Conservation (phyloP, 371 early-diverging fungal genomes). For the Parasitella parasitica region DNA sequence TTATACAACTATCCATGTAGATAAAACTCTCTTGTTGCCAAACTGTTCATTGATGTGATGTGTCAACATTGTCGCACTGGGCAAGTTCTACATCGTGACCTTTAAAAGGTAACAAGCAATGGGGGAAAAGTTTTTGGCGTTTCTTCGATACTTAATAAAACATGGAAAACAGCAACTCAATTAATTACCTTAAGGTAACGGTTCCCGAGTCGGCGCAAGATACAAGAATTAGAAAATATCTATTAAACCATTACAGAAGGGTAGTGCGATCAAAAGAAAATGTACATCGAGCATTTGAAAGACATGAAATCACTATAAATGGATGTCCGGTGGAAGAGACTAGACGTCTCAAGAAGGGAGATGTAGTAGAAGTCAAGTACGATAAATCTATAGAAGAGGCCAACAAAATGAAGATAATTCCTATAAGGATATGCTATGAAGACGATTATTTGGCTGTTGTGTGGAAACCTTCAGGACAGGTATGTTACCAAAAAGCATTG, state of each 20-base stretch:
- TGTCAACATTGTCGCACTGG: too few species aligned
- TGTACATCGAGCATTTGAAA: slow-evolving; percentile 32
- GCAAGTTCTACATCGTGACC: too few species aligned
- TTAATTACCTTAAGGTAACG: slow-evolving; percentile 6
- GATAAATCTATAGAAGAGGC: slow-evolving; percentile 38
- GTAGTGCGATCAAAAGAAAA: slow-evolving; percentile 37
- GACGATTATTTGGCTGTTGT: slow-evolving; percentile 53
- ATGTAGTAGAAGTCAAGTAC: slow-evolving; percentile 46
- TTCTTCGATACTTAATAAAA: too few species aligned
- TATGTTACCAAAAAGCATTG: too few species aligned
- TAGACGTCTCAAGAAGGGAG: slow-evolving; percentile 34
- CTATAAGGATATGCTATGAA: slow-evolving; percentile 42
- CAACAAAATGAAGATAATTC: slow-evolving; percentile 29
- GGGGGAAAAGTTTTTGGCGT: not conserved
- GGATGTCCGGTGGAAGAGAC: slow-evolving; percentile 47
- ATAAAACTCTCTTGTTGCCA: too few species aligned
- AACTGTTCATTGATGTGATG: too few species aligned
- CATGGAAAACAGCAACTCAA: not conserved
- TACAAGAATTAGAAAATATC: slow-evolving; percentile 25
- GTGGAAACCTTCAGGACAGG: slow-evolving; percentile 56
- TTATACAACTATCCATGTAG: too few species aligned
- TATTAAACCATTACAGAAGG: slow-evolving; percentile 27
- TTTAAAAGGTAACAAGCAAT: not conserved
- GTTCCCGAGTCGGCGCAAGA: slow-evolving; percentile 8
- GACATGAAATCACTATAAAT: slow-evolving; percentile 51